Percentiles rank a stretch among this genome's conserved stretches.
Evolutionary conservation across 169 alveolate species (phyloP).

Genomic region (Babesia bovis): DNA sequence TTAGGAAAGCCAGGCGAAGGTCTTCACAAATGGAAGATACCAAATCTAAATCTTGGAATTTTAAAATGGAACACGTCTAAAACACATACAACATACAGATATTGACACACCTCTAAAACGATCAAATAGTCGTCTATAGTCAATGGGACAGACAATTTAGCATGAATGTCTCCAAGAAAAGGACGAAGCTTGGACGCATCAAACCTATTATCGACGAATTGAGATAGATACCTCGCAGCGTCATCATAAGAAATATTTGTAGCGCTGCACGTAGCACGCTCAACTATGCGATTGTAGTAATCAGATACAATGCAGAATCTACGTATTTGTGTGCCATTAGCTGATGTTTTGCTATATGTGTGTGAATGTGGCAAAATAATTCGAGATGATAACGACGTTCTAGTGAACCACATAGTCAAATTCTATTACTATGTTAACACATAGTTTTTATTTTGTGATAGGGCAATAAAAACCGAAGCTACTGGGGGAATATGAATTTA

Average conservation of each 20-base stretch:
- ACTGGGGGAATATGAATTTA: no score
- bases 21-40: slow-evolving; percentile 42
- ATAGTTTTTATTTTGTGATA: no score
- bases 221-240: slow-evolving; percentile 25
- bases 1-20: slow-evolving; percentile 11
- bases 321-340: no score
- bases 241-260: background rate
- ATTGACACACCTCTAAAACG: slow-evolving; percentile 23
- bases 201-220: slow-evolving; percentile 12
- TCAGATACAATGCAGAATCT: background rate
- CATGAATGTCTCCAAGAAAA: background rate
- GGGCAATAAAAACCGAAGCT: no score
- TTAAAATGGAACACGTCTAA: slow-evolving; percentile 29
- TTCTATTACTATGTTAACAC: no score
- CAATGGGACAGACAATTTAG: background rate
- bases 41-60: slow-evolving; percentile 35
- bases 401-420: no score
- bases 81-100: no score
- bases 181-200: slow-evolving; percentile 22
- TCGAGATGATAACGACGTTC: no score
- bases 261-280: background rate
- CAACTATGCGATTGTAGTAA: slow-evolving; percentile 1
- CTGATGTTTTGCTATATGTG: no score
- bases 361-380: no score
- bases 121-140: slow-evolving; percentile 21